Base-by-base conservation (phyloP, 306 rosid genomes). In the Dryas alaskensis region DNA sequence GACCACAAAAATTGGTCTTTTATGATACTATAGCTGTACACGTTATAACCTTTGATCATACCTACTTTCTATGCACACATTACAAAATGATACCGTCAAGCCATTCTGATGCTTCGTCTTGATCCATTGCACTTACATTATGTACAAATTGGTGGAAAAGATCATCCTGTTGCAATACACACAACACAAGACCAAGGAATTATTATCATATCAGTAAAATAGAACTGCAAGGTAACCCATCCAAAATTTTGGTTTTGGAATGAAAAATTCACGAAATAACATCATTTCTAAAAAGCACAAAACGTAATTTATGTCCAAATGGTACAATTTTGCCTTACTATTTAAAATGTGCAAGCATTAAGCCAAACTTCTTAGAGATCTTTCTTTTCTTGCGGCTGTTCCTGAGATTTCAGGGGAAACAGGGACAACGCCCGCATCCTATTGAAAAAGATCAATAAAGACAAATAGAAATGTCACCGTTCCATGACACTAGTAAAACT, bases 371-470 rank as follows among this genome's bases (percentile, higher is more conserved):
- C 70, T 83, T 78, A 88, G 58, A 72, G 84, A 19, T 64, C 75
- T 76, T 91, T 93, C 69, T 61, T 78, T 65, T 81, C 82, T 71
- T 86, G 82, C 39, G 49, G 67, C 64, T 44, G 76, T 78, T 84
- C 84, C 67, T 60, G 66, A 40, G 84, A 75, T 64, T 82, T 81
- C 74, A 47, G 39, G 8, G 89, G 87, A 62, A 91, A 82, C 57
- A 85, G 78, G 58, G 91, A 87, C 82, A 93, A 79, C 47, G 89
- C 68, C 87, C 87, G 72, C 94, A 91, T 63, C 90, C 98, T 93
- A 71, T 81, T 76, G 46, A 73, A 49, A 7, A 72, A 75, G 60
- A 63, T 45, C 55, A 70, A 44, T 31, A 27, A 31, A 25, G 65
- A 27, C 3, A 53, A 37, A 25, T 44, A 16, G 25, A 16, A 40